These are phyloP conservation scores for Oleoguttula mirabilis DNA, from an alignment of 495 filamentous ascomycete species.

Conservation along the genomic window DNA sequence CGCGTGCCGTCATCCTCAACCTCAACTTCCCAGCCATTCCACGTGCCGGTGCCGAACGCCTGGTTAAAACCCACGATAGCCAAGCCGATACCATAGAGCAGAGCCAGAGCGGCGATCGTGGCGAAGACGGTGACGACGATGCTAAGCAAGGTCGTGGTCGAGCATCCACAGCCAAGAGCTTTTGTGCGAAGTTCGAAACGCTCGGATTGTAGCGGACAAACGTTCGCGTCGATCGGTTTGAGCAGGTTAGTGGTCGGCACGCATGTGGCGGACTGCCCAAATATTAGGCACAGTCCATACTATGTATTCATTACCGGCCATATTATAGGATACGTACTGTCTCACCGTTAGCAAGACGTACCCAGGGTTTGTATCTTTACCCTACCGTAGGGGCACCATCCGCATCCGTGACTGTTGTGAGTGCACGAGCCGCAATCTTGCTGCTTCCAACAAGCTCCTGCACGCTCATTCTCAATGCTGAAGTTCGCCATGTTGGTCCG, in stretches of 20 bases:
- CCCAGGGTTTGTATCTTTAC: no score
- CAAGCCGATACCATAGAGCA: constrained; percentile 1
- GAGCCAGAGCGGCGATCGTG: constrained; percentile 7
- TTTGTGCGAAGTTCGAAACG: constrained; percentile 15
- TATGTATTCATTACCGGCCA: neutral
- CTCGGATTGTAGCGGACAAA: constrained; percentile 13
- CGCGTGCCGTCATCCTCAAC: constrained; percentile 12
- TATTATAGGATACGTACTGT: neutral
- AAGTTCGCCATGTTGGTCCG: no score
- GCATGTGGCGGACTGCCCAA: constrained; percentile 10
- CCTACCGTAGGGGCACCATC: neutral
- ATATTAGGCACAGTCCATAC: neutral
- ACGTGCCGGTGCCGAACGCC: constrained; percentile 8
- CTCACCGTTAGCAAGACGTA: neutral
- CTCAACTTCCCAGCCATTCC: constrained; percentile 12
- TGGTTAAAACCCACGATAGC: neutral
- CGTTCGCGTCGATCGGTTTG: constrained; percentile 1
- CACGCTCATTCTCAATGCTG: no score
- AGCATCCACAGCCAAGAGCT: constrained; percentile 13
- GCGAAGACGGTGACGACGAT: constrained; percentile 15
- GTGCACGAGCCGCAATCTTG: constrained; percentile 12
- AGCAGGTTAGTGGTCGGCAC: constrained; percentile 10
- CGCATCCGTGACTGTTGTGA: constrained; percentile 6
- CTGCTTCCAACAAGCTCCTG: constrained; percentile 9
- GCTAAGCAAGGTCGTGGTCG: constrained; percentile 14